Base-by-base conservation (phyloP, 1,284 basidiomycete genomes). In the Bothia castanella region DNA sequence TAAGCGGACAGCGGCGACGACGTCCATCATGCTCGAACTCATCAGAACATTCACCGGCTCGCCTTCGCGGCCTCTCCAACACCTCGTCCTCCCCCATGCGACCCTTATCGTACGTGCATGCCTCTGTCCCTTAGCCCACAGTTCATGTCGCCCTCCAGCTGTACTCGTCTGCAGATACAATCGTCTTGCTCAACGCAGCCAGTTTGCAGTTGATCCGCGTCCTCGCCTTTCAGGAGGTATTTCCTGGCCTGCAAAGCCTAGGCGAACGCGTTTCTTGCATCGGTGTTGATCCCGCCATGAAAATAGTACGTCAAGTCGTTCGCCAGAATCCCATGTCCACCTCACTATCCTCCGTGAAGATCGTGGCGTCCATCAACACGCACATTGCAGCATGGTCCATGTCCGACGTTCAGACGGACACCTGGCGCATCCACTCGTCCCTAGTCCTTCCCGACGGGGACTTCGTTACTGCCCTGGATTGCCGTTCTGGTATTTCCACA, bases 341-440 rank as follows among this genome's bases (percentile, higher is more conserved):
- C 44, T 43, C 41, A 37, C 57, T 49, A 60, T 43, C 34, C 49
- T 44, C 44, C 42, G 48, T 32, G 48, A 54, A 91, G 89, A 79
- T 90, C 55, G 78, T 87, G 42, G 86, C 85, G 42, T 79, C 87
- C 51, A 78, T 83, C 62, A 78, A 76, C 54, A 73, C 74, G 27
- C 78, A 79, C 45, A 70, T 92, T 46, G 87, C 85, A 45, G 79
- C 81, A 34, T 92, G 88, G 89, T 77, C 77, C 25, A 73, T 87
- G 43, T 87, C 87, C 29, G 83, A 78, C 34, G 72, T 76, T 23
- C 75, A 78, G 55, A 71, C 75, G 42, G 75, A 80, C 56, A 71
- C 74, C 8, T 91, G 87, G 86, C 78, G 82, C 37, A 76, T 92
- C 5, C 90, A 92, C 64, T 92, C 91, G 3, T 85, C 87, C 17